These are phyloP conservation scores for Cetraspora pellucida DNA, from an alignment of 192 early-diverging fungal species.

Conservation along the genomic window DNA sequence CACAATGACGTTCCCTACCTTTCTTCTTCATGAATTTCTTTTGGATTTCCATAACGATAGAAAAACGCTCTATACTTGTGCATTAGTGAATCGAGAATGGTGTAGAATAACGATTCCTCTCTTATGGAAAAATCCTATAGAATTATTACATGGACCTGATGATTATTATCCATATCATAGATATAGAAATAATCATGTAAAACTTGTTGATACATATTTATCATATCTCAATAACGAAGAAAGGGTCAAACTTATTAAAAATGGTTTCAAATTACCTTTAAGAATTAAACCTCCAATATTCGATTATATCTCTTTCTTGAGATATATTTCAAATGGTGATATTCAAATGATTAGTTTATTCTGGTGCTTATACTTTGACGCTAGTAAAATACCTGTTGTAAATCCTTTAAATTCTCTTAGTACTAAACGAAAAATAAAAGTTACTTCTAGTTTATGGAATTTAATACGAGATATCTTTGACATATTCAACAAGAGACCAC, in stretches of 20 bases:
- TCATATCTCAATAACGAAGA: neutral
- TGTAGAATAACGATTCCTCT: slow-evolving; percentile 11
- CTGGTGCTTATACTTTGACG: neutral
- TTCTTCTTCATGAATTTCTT: neutral
- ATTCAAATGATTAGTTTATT: slow-evolving; percentile 2
- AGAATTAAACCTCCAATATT: neutral
- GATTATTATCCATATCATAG: slow-evolving; percentile 41
- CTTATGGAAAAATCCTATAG: slow-evolving; percentile 15
- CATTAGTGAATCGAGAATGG: slow-evolving; percentile 22
- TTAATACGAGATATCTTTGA: neutral
- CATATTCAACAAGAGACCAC: neutral
- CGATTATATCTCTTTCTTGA: neutral
- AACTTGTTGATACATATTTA: neutral
- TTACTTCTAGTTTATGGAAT: neutral
- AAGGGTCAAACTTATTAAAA: neutral
- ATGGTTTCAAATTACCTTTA: neutral
- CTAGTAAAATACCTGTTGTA: neutral
- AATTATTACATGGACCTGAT: neutral
- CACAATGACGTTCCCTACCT: neutral
- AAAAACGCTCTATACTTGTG: slow-evolving; percentile 9
- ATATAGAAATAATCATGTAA: neutral
- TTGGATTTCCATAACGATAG: neutral
- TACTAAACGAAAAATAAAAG: neutral
- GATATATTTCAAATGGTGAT: neutral
- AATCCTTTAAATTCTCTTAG: neutral